Evolutionary conservation across 2,329 filamentous ascomycete species (phyloP), one percentile per base, ranked within the genome.

Genomic region (Cadophora sp.): DNA sequence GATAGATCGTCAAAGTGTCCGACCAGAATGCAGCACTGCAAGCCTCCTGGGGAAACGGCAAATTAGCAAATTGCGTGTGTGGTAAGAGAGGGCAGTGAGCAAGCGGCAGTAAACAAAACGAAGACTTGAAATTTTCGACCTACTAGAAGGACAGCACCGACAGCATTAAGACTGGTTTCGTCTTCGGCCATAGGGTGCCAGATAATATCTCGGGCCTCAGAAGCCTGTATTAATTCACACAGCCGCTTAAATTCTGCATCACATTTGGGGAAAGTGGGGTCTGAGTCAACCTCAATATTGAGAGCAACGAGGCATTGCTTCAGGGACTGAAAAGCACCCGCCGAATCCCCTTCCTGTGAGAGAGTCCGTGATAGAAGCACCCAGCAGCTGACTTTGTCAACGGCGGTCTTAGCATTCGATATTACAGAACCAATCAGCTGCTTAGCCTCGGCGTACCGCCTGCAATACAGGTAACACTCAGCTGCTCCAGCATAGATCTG

Each of bases 301-400:
- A 97, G 84, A 19, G 90, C 90, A 34, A 80, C 82, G 19, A 97
- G 81, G 70, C 92, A 94, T 58, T 89, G 85, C 75, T 90, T 90
- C 29, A 97, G 82, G 0, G 88, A 87, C 40, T 85, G 80, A 73
- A 97, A 88, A 0, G 94, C 92, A 4, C 86, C 86, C 26, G 84
- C 80, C 29, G 90, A 88, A 71, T 97, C 88, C 1, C 94, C 93
- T 65, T 86, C 85, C 75, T 94, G 89, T 1, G 91, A 88, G 74
- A 90, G 88, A 58, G 97, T 91, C 61, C 93, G 88, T 6, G 92
- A 94, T 77, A 93, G 90, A 46, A 97, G 83, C 48, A 97, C 91
- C 81, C 91, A 97, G 0, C 92, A 92, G 8, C 92, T 90, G 1
- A 92, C 92, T 80, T 93, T 96, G 79, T 97, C 94, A 6, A 92